Evolutionary conservation across 2,329 filamentous ascomycete genomes (phyloP).

Genomic region (Sclerotinia trifoliorum): DNA sequence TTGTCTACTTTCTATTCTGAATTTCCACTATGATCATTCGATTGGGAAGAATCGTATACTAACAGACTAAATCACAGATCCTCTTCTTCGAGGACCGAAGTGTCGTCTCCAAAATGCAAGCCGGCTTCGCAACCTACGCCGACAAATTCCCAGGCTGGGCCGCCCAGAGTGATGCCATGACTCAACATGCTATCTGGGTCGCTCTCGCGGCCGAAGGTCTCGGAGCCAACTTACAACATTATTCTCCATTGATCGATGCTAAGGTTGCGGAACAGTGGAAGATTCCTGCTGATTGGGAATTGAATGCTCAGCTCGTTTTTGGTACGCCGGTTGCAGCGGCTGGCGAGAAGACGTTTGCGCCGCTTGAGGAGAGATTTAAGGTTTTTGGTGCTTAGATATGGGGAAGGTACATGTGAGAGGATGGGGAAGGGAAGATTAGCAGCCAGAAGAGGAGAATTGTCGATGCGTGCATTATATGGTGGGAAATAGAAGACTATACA

Average conservation of each 20-base stretch:
- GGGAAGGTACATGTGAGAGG: not conserved
- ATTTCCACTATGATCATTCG: not conserved
- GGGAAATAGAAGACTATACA: too few relatives aligned
- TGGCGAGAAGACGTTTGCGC: slow-evolving; percentile 62
- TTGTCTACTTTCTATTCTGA: not conserved
- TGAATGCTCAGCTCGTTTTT: slow-evolving; percentile 84
- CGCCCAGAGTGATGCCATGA: slow-evolving; percentile 75
- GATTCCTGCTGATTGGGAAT: slow-evolving; percentile 69
- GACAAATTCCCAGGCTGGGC: slow-evolving; percentile 79
- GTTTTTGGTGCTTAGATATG: slow-evolving; percentile 49
- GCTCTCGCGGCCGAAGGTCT: slow-evolving; percentile 80
- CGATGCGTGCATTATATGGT: not conserved
- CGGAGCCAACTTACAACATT: slow-evolving; percentile 89
- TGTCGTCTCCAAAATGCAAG: slow-evolving; percentile 63
- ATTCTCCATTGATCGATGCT: slow-evolving; percentile 81
- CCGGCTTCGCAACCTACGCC: slow-evolving; percentile 69
- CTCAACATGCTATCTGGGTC: slow-evolving; percentile 78
- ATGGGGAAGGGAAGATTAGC: too few relatives aligned
- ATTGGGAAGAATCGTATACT: not conserved
- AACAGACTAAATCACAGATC: slow-evolving; percentile 46
- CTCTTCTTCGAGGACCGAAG: slow-evolving; percentile 83
- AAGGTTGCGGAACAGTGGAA: slow-evolving; percentile 64
- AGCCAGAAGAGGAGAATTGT: too few relatives aligned
- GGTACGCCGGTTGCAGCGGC: slow-evolving; percentile 58
- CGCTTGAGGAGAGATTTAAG: slow-evolving; percentile 67